Base-by-base conservation (phyloP, 192 early-diverging fungal species). In the Rhizophlyctis rosea region DNA sequence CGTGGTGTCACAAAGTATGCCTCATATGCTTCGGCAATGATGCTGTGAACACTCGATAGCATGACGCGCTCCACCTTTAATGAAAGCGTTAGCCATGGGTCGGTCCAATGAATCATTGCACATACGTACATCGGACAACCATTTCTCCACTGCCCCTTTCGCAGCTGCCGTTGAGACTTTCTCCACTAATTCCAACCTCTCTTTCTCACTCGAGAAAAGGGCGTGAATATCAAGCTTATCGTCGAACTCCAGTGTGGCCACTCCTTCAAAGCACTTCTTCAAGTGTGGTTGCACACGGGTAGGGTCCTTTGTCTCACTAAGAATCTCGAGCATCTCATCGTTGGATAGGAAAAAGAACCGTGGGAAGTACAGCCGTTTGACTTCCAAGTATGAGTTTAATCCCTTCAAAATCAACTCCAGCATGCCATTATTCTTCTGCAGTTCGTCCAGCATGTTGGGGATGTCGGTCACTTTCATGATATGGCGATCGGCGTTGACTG, bases 241-340 rank as follows among this genome's bases (percentile, higher is more conserved):
- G 57, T 84, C 78, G 67, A 86, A 86, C 50, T 86, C 78, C 29
- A 86, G 62, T 2, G 61, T 70, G 13, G 78, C 80, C 24, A 84
- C 73, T 2, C 84, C 84, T 72, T 86, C 84, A 65, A 86, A 86
- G 29, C 83, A 86, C 54, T 86, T 86, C 51, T 86, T 86, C 21
- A 86, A 63, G 72, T 86, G 84, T 14, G 84, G 84, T 61, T 86
- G 84, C 0, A 86, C 84, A 18, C 84, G 54, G 2, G 73, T 80
- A 7, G 84, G 84, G 58, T 86, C 82, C 57, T 86, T 86, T 3
- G 84, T 86, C 57, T 86, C 84, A 13, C 81, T 84, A 29, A 86
- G 64, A 67, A 86, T 86, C 64, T 86, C 84, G 21, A 86, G 70
- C 84, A 86, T 86, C 68, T 86, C 84, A 57, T 86, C 84, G 61